Percentiles rank a stretch among this genome's conserved stretches.
phyloP scores from a whole-genome alignment of 345 rosid genomes.

The Lenwebbia sp. region DNA sequence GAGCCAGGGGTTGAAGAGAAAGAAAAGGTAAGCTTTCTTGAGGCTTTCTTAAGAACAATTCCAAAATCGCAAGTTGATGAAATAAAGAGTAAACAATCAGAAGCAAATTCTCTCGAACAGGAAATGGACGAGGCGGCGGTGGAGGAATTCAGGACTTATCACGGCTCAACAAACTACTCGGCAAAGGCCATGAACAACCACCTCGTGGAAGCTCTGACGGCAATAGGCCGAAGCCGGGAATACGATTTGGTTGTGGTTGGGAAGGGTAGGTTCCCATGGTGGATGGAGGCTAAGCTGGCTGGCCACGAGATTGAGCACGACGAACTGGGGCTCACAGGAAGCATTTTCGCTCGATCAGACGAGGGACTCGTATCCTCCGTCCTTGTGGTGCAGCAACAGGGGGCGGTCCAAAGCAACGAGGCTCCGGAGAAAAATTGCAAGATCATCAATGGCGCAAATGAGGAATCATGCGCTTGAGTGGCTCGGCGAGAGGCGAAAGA shows the following conservation, averaged over 20 bases:
- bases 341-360: conserved; percentile 24
- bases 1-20: conserved; percentile 30
- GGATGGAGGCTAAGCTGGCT: conserved; percentile 34
- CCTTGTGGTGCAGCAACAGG: conserved; percentile 48
- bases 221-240: conserved; percentile 42
- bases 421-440: not conserved
- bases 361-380: conserved; percentile 30
- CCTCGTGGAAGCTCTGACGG: conserved; percentile 26
- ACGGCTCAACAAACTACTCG: conserved; percentile 26
- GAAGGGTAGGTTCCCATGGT: conserved; percentile 52
- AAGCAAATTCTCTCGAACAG: conserved; percentile 8
- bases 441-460: not conserved
- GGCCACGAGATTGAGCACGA: conserved; percentile 39
- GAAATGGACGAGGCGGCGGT: conserved; percentile 44
- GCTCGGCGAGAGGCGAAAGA: not conserved
- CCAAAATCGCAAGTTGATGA: not conserved
- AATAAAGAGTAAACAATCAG: not conserved
- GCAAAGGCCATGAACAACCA: conserved; percentile 34
- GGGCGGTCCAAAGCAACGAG: conserved; percentile 6
- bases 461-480: not conserved
- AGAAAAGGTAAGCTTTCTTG: conserved; percentile 25
- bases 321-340: conserved; percentile 43
- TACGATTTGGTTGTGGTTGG: conserved; percentile 67
- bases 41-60: not conserved
- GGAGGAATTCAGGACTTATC: conserved; percentile 40